A percentile compares a stretch with the other conserved stretches of the same genome.
These are phyloP conservation scores for Yueomyces sinensis DNA, from an alignment of 805 yeast species.

Conservation along the genomic window DNA sequence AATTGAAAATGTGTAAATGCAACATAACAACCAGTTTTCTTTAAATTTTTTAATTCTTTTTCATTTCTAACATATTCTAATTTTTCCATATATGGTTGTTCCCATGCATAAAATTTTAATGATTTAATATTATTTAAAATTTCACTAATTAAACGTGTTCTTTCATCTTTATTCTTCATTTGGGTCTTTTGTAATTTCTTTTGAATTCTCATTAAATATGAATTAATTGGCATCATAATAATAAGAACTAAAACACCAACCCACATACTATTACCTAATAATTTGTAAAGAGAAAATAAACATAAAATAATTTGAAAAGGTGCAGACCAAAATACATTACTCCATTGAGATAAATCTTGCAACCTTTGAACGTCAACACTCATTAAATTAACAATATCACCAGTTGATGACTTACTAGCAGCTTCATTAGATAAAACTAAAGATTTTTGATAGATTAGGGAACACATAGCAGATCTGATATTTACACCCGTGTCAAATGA, in stretches of 20 bases:
- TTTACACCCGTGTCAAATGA: conserved; percentile 52
- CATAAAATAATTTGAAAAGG: conserved; percentile 45
- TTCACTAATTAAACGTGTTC: conserved; percentile 49
- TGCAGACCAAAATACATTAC: conserved; percentile 43
- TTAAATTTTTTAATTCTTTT: conserved; percentile 39
- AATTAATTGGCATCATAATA: conserved; percentile 46
- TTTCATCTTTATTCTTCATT: conserved; percentile 48
- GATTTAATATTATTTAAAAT: conserved; percentile 46
- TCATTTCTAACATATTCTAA: conserved; percentile 42
- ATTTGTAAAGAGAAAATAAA: conserved; percentile 37
- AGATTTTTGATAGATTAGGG: conserved; percentile 61
- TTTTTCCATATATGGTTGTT: conserved; percentile 43
- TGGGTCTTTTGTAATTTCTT: conserved; percentile 37
- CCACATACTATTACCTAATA: conserved; percentile 46
- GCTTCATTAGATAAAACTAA: conserved; percentile 55
- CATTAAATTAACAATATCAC: conserved; percentile 69
- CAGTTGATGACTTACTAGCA: conserved; percentile 46
- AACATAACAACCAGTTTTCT: conserved; percentile 34
- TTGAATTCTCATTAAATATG: conserved; percentile 32
- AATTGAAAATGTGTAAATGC: conserved; percentile 42
- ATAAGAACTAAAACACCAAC: conserved; percentile 42
- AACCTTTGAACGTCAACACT: conserved; percentile 63
- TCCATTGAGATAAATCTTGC: conserved; percentile 41
- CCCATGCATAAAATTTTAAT: conserved; percentile 61
- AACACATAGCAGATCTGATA: conserved; percentile 49